These are phyloP conservation scores for Anisodus acutangulus DNA, from an alignment of 257 asterid species.

Conservation along the genomic window DNA sequence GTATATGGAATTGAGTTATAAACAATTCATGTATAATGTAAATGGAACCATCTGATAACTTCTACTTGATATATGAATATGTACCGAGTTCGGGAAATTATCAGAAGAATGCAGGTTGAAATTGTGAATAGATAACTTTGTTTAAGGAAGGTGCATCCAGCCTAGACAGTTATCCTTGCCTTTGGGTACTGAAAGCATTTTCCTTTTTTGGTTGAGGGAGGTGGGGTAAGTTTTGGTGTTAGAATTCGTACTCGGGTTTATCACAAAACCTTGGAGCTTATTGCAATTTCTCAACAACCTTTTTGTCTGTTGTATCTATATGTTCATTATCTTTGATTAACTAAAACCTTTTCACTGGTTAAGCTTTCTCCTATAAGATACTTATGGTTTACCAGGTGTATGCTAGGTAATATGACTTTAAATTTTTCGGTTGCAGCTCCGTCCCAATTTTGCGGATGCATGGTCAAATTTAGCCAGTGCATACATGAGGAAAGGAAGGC, in stretches of 20 bases:
- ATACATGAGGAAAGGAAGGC: slow-evolving; percentile 94
- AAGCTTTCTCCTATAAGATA: not conserved
- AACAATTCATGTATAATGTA: slow-evolving; percentile 2
- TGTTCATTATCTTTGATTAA: not conserved
- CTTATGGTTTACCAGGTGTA: not conserved
- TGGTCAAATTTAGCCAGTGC: slow-evolving; percentile 99
- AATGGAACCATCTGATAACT: not conserved
- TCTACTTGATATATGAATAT: not conserved
- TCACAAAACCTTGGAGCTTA: not conserved
- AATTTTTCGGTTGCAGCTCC: slow-evolving; percentile 68
- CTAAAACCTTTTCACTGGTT: too few relatives aligned
- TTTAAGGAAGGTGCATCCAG: not conserved
- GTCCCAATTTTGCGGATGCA: slow-evolving; percentile 98
- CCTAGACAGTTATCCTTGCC: not conserved
- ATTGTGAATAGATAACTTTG: not conserved
- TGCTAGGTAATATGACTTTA: slow-evolving; percentile 1
- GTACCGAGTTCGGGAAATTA: not conserved
- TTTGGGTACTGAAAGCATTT: not conserved
- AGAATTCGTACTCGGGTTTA: not conserved
- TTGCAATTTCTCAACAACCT: not conserved
- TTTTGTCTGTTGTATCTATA: not conserved
- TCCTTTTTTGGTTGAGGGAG: slow-evolving; percentile 12
- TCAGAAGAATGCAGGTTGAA: not conserved
- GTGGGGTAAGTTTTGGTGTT: not conserved
- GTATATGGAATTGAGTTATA: not conserved